Evolutionary conservation across 2,329 filamentous ascomycete species (phyloP), one percentile per base, ranked within the genome.

Genomic region (Neonectria hederae): DNA sequence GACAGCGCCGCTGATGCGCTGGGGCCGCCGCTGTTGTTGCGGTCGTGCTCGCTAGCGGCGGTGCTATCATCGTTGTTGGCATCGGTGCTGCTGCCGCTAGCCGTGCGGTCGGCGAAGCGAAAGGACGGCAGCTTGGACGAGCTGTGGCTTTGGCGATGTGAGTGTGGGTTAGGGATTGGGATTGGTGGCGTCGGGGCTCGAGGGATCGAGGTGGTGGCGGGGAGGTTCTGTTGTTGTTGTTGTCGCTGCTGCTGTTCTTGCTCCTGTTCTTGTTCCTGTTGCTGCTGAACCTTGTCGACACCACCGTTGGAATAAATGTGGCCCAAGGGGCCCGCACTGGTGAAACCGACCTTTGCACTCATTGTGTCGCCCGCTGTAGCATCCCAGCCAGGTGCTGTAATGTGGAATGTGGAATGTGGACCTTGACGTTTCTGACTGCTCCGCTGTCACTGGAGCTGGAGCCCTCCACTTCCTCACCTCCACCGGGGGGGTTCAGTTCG

Each of bases 111-210:
- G 68, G 80, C 82, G 72, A 85, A 85, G 63, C 85, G 85, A 75
- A 84, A 86, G 22, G 84, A 81, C 28, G 86, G 85, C 68, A 87
- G 76, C 70, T 87, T 87, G 65, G 85, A 87, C 42, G 84, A 83
- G 72, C 81, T 86, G 75, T 87, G 82, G 73, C 75, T 84, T 68
- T 84, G 83, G 59, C 85, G 83, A 75, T 87, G 85, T 48, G 77
- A 75, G 69, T 87, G 83, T 57, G 75, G 66, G 62, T 65, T 69
- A 56, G 67, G 60, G 52, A 67, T 59, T 40, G n/a, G n/a, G n/a
- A n/a, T 63, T 28, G 28, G 52, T 45, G 65, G 56, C 30, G 63
- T 59, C 59, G 65, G 54, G 17, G 38, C 38, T 42, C 52, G 38
- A 46, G 59, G 54, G 55, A 62, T 58, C 45, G 59, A 40, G 30